These are phyloP conservation scores for Cotoneaster glaucophyllus DNA, from an alignment of 306 rosid species.

Conservation along the genomic window DNA sequence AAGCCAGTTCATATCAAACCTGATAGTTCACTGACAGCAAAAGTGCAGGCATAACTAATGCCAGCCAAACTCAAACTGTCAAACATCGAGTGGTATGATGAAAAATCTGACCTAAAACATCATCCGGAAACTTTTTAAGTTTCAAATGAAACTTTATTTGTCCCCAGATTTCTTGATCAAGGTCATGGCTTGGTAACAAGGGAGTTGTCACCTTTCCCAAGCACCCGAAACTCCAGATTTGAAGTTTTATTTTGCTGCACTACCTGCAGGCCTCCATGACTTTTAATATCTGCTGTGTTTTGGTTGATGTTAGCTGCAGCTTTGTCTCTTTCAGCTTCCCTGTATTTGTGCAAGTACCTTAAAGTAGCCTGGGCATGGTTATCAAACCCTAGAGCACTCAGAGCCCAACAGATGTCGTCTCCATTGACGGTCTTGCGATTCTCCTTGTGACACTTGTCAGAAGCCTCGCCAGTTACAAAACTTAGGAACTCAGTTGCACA, in stretches of 20 bases:
- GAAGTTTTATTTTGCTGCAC: neutral
- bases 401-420: conserved; percentile 92
- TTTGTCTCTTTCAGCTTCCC: conserved; percentile 45
- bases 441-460: conserved; percentile 88
- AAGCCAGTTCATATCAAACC: neutral
- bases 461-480: conserved; percentile 72
- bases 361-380: conserved; percentile 55
- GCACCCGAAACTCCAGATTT: conserved; percentile 29
- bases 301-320: neutral
- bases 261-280: neutral
- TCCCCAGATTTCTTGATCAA: neutral
- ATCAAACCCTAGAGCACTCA: conserved; percentile 70
- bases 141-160: neutral
- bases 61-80: neutral
- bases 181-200: neutral
- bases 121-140: neutral
- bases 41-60: neutral
- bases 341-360: conserved; percentile 45
- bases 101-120: neutral
- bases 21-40: neutral
- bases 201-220: conserved; percentile 23
- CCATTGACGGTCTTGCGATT: conserved; percentile 81
- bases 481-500: conserved; percentile 86
- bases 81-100: neutral
- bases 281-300: neutral